Percentiles rank a stretch among this genome's conserved stretches.
Evolutionary conservation across 208 protist genomes (phyloP).

Genomic region (Acanthamoeba triangularis): DNA sequence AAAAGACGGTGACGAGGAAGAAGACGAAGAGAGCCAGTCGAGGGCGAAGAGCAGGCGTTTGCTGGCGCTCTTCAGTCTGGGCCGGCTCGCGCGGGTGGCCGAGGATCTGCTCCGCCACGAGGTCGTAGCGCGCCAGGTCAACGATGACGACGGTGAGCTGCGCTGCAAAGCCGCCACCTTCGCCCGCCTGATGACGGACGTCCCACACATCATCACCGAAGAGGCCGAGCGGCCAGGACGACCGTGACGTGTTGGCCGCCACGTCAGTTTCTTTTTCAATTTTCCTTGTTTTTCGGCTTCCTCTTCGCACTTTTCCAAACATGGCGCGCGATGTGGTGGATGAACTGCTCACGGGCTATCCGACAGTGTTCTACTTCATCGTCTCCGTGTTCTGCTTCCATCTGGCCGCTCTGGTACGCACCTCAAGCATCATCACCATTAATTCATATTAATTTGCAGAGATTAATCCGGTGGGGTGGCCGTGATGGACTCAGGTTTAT

Average conservation of each 20-base stretch:
- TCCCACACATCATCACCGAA: not conserved
- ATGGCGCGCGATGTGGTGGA: slow-evolving; percentile 47
- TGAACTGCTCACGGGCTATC: slow-evolving; percentile 16
- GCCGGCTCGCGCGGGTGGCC: not conserved
- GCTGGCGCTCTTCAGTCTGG: slow-evolving; percentile 17
- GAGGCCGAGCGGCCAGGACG: not conserved
- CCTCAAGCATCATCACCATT: not conserved
- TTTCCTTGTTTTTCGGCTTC: not conserved
- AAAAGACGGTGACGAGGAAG: not conserved
- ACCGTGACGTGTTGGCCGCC: no score
- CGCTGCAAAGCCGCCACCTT: not conserved
- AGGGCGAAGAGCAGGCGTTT: not conserved
- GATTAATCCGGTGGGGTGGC: not conserved
- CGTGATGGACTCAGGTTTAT: not conserved
- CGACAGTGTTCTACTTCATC: slow-evolving; percentile 19
- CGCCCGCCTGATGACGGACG: not conserved
- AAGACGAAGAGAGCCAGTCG: not conserved
- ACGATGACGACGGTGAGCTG: not conserved
- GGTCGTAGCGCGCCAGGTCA: not conserved
- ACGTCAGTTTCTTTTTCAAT: no score
- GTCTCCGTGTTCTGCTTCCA: not conserved
- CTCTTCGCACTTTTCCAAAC: not conserved
- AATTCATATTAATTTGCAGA: not conserved
- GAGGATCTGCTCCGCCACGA: not conserved
- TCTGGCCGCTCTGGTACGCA: not conserved